Conservation (phyloP, 225 moss, liverwort and hornwort genomes). For the Sphagnum tenellum region DNA sequence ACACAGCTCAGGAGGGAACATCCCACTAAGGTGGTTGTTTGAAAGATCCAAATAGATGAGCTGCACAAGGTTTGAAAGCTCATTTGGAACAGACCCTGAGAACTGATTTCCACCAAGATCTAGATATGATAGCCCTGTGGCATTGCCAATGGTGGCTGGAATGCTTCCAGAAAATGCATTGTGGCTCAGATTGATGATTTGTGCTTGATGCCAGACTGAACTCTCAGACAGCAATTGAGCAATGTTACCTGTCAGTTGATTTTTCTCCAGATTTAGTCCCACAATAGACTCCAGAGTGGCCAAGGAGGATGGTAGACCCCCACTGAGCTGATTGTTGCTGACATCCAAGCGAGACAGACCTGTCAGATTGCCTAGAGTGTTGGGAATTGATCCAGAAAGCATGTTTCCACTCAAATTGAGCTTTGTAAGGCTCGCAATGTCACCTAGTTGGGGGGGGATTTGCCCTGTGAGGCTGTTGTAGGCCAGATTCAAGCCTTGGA, state of each 20-base stretch:
- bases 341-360: constrained; percentile 34
- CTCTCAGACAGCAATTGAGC: constrained; percentile 41
- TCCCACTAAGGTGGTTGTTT: constrained; percentile 44
- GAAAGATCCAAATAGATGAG: constrained; percentile 47
- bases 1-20: constrained; percentile 40
- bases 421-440: constrained; percentile 27
- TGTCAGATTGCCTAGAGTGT: constrained; percentile 37
- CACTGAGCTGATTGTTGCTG: constrained; percentile 36
- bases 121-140: constrained; percentile 42
- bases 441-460: constrained; percentile 37
- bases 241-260: constrained; percentile 44
- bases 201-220: constrained; percentile 44
- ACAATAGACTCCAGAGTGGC: constrained; percentile 59
- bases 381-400: constrained; percentile 41
- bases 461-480: constrained; percentile 36
- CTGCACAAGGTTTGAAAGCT: constrained; percentile 41
- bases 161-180: constrained; percentile 44
- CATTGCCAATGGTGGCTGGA: constrained; percentile 33
- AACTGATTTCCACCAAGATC: constrained; percentile 43
- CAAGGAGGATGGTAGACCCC: constrained; percentile 48
- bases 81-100: constrained; percentile 35
- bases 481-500: constrained; percentile 45
- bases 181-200: constrained; percentile 31
- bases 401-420: constrained; percentile 44
- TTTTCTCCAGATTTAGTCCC: constrained; percentile 39